Conservation (phyloP, 805 yeast species). For the Sugiyamaella marilandica region DNA sequence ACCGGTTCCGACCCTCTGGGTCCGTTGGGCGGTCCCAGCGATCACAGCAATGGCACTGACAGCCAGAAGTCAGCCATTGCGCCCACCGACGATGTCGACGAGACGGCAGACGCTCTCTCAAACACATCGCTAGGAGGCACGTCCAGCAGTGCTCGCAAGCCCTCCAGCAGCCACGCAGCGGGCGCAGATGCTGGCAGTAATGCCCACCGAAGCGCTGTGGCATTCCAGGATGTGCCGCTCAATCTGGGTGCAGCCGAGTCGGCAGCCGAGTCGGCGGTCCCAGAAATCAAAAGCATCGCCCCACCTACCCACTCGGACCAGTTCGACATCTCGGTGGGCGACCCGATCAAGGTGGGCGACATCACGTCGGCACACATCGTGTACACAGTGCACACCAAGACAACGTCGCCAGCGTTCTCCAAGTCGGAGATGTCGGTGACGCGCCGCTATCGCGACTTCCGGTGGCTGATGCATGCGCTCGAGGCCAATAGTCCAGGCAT, state of each 20-base stretch:
- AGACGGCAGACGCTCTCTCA: not conserved
- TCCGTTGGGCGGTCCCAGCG: conserved; percentile 13
- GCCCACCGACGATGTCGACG: not conserved
- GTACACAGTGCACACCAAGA: conserved; percentile 65
- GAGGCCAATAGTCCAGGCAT: conserved; percentile 84
- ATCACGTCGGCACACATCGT: conserved; percentile 83
- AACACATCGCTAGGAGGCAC: not conserved
- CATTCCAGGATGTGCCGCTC: conserved; percentile 16
- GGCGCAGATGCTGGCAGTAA: not conserved
- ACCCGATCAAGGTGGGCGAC: conserved; percentile 90
- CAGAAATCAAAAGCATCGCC: not conserved
- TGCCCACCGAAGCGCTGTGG: not conserved
- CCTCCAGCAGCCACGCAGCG: not conserved
- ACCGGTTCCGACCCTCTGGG: conserved; percentile 12
- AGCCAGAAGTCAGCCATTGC: not conserved
- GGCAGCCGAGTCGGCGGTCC: not conserved
- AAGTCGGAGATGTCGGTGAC: conserved; percentile 55
- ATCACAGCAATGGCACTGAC: not conserved
- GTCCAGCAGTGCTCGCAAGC: not conserved
- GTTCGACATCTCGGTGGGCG: conserved; percentile 72
- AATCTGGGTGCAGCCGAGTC: not conserved
- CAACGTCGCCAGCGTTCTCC: conserved; percentile 40
- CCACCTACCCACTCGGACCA: conserved; percentile 7
- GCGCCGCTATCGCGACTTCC: conserved; percentile 84
- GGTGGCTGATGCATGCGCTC: conserved; percentile 90